Evolutionary conservation across 768 basidiomycete species (phyloP).

Genomic region (Auricularia cornea): DNA sequence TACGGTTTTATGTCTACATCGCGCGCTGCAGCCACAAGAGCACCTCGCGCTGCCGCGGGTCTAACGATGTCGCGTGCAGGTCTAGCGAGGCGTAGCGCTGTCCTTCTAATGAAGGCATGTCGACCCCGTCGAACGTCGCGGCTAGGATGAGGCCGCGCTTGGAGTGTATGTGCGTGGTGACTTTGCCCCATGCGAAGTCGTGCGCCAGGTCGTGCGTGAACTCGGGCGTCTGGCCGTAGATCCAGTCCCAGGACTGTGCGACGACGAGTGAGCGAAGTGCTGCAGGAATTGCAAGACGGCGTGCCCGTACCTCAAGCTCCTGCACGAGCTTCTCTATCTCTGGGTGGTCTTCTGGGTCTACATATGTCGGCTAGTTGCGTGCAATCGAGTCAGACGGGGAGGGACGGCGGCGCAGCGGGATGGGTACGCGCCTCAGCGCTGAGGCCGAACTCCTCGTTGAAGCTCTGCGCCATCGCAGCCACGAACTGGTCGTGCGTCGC

Average conservation of each 20-base stretch:
- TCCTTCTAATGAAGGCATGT: neutral
- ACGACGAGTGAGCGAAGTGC: neutral
- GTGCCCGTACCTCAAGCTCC: slow-evolving; percentile 28
- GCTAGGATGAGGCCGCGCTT: slow-evolving; percentile 56
- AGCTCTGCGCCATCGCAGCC: slow-evolving; percentile 57
- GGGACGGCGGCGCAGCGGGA: too few relatives aligned
- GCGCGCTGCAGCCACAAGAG: neutral
- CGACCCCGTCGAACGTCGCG: neutral
- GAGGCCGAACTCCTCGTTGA: slow-evolving; percentile 47
- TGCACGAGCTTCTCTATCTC: too few relatives aligned
- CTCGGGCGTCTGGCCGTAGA: slow-evolving; percentile 88
- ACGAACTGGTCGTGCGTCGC: slow-evolving; percentile 67
- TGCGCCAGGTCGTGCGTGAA: slow-evolving; percentile 57
- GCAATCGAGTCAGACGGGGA: too few relatives aligned
- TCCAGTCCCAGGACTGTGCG: slow-evolving; percentile 83
- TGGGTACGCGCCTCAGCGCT: slow-evolving; percentile 51
- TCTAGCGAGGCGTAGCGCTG: neutral
- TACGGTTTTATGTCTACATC: neutral
- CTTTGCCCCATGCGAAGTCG: slow-evolving; percentile 30
- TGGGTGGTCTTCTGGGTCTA: too few relatives aligned
- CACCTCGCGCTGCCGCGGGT: neutral
- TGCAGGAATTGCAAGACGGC: slow-evolving; percentile 12
- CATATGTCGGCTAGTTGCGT: too few relatives aligned
- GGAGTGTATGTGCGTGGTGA: slow-evolving; percentile 41
- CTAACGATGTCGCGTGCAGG: neutral